phyloP scores from a whole-genome alignment of 306 rosid genomes.

The Carpinus fangiana region DNA sequence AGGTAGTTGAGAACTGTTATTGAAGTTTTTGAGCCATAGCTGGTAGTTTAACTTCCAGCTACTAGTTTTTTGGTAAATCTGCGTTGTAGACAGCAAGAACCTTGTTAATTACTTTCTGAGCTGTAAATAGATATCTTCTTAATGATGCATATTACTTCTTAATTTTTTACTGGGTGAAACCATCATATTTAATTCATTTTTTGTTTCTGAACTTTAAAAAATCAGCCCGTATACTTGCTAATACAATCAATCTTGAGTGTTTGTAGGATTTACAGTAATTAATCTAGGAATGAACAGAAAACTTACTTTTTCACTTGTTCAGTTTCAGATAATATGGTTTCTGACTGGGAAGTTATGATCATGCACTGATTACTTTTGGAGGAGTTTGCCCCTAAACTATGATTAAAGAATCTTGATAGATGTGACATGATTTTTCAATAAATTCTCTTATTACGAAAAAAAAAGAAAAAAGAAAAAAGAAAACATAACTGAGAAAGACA shows the following conservation, averaged over 20 bases:
- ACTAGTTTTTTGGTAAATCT: constrained; percentile 29
- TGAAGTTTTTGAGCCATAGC: constrained; percentile 32
- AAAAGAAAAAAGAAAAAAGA: neutral
- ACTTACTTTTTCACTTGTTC: neutral
- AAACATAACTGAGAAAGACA: neutral
- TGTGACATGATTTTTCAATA: neutral
- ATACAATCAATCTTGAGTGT: neutral
- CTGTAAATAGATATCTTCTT: constrained; percentile 30
- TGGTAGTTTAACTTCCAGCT: constrained; percentile 27
- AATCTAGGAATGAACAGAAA: neutral
- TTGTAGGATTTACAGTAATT: neutral
- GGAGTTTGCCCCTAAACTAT: neutral
- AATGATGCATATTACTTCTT: neutral
- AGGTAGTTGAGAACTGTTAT: constrained; percentile 2
- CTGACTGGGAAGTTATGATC: neutral
- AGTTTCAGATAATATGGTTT: neutral
- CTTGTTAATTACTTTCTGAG: constrained; percentile 27
- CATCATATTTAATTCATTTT: neutral
- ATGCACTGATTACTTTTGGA: neutral
- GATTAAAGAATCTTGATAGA: neutral
- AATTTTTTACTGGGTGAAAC: neutral
- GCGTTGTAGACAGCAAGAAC: constrained; percentile 6
- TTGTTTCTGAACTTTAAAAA: no score
- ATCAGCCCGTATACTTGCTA: neutral
- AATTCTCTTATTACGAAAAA: neutral